phyloP scores from a whole-genome alignment of 768 basidiomycete species.

The Flagelloscypha sp. region DNA sequence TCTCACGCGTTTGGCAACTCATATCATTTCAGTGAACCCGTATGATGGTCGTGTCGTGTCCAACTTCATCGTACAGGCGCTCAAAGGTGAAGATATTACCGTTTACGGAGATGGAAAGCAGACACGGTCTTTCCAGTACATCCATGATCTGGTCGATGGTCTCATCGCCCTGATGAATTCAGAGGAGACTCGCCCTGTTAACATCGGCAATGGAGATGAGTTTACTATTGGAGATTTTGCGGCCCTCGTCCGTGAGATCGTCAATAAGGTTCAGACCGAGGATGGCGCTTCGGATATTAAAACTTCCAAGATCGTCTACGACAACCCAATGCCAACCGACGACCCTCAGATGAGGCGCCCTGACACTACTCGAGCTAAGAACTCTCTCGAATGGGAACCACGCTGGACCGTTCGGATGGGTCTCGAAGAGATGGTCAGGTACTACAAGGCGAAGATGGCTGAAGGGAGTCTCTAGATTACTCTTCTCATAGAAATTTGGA shows the following conservation, averaged over 20 bases:
- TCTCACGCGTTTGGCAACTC: constrained; percentile 16
- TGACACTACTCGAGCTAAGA: constrained; percentile 86
- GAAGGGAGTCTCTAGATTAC: constrained; percentile 74
- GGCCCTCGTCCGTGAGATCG: constrained; percentile 82
- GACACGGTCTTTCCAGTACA: constrained; percentile 95
- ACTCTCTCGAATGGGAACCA: constrained; percentile 82
- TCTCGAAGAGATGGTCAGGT: constrained; percentile 89
- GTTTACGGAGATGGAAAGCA: constrained; percentile 92
- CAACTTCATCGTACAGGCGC: constrained; percentile 97
- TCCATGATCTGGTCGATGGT: constrained; percentile 95
- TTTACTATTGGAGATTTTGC: constrained; percentile 95
- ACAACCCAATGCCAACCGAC: constrained; percentile 74
- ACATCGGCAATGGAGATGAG: constrained; percentile 94
- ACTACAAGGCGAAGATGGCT: constrained; percentile 84
- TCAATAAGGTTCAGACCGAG: constrained; percentile 85
- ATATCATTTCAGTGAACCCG: constrained; percentile 68
- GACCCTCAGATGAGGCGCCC: constrained; percentile 93
- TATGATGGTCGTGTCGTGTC: constrained; percentile 96
- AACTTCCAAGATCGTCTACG: constrained; percentile 60
- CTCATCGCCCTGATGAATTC: constrained; percentile 94
- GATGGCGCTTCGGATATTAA: constrained; percentile 49
- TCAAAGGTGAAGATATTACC: constrained; percentile 94
- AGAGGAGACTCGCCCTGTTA: constrained; percentile 85
- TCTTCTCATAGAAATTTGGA: no score
- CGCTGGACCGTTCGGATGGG: constrained; percentile 91